Base-by-base conservation (phyloP, 768 basidiomycete genomes). In the Hypholoma sublateritium region DNA sequence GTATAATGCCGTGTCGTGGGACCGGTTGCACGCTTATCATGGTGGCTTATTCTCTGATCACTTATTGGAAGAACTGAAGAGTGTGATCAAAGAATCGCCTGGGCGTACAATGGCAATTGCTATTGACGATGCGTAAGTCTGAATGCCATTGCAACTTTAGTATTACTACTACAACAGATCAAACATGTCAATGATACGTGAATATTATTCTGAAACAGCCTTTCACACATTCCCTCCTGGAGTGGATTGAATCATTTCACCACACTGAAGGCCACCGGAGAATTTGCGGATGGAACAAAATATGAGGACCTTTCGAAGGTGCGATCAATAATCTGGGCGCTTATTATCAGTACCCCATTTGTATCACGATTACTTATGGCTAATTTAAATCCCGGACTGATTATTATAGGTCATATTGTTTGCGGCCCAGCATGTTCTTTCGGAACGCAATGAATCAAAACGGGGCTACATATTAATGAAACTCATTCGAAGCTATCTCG, bases 1-100 rank as follows among this genome's bases (percentile, higher is more conserved):
- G 2, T 62, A 76, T 49, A 16, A n/a, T 1, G 72, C 74, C 8
- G 43, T 70, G 3, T 74, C 72, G 11, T 77, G 74, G 56, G 75
- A 78, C 56, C 57, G 62, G 0, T 59, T 78, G 0, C 76, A 78
- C 53, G 60, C 62, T 0, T 61, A 70, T 50, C 62, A 69, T 50
- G 37, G 28, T 11, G 76, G 76, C 4, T 32, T 75, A 1, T 70
- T 66, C 53, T 62, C 65, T 0, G 65, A 74, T 41, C 75, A 78
- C 50, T 35, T 78, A 1, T 65, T 69, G n/a, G 50, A n/a, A 1
- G 62, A 70, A 34, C 5, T 75, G n/a, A 28, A 70, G 70, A 50
- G 36, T 37, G 21, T 54, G 61, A 6, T 59, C 6, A 16, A 35
- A 6, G 34, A 47, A 28, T 25, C 72, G 1, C 24, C 3, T 8